These are phyloP conservation scores for Choiromyces venosus DNA, from an alignment of 495 filamentous ascomycete species.

Conservation along the genomic window DNA sequence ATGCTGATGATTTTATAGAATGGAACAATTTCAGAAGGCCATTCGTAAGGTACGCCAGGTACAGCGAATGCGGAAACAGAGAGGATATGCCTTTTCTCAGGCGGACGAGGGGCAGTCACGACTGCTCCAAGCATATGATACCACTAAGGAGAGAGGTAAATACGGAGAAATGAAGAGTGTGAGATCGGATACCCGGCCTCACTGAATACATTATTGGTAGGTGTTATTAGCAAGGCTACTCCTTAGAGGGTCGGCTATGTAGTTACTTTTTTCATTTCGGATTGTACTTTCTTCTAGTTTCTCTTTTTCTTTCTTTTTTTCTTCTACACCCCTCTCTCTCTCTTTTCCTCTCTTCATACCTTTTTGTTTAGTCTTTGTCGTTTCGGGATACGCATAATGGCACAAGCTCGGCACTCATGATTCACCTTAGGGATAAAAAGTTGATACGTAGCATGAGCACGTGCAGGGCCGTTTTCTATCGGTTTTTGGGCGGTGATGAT, in stretches of 20 bases:
- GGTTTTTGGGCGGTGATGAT: background rate
- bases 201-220: constrained; percentile 9
- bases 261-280: constrained; percentile 22
- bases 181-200: constrained; percentile 24
- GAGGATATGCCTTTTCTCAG: constrained; percentile 96
- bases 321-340: constrained; percentile 17
- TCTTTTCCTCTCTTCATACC: constrained; percentile 5
- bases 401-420: background rate
- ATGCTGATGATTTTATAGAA: constrained; percentile 50
- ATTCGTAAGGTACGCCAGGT: constrained; percentile 98
- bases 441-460: background rate
- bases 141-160: constrained; percentile 79
- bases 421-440: background rate
- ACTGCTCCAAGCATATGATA: constrained; percentile 94
- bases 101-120: constrained; percentile 92
- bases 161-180: constrained; percentile 93
- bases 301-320: constrained; percentile 3
- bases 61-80: constrained; percentile 98
- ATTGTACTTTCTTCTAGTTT: constrained; percentile 26
- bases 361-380: constrained; percentile 2
- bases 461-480: background rate
- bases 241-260: constrained; percentile 27
- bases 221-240: constrained; percentile 25
- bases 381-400: background rate
- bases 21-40: constrained; percentile 99